A percentile compares a stretch with the other conserved stretches of the same genome.
Conservation (phyloP, 1,284 basidiomycete species). For the Coniferiporia sulphurascens region DNA sequence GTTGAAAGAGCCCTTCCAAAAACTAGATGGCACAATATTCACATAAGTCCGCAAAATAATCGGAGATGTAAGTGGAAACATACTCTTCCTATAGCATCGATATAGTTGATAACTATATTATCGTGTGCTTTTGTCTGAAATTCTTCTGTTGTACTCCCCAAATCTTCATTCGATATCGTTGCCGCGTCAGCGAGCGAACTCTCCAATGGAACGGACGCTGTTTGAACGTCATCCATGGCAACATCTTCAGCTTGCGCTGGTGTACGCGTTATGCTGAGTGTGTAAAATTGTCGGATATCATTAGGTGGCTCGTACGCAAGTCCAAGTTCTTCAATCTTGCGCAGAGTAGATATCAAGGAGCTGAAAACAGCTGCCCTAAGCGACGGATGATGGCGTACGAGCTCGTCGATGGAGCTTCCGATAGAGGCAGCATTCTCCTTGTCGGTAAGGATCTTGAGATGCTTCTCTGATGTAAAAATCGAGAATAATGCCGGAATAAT, state of each 20-base stretch:
- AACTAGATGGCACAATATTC: constrained; percentile 47
- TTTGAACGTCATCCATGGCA: constrained; percentile 9
- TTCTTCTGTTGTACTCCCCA: constrained; percentile 31
- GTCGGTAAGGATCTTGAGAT: constrained; percentile 85
- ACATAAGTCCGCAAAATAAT: constrained; percentile 14
- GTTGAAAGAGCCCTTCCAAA: constrained; percentile 92
- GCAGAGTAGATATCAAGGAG: constrained; percentile 64
- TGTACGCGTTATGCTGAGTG: constrained; percentile 39
- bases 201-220: constrained; percentile 18
- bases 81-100: constrained; percentile 73
- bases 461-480: constrained; percentile 82
- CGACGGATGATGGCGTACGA: constrained; percentile 92
- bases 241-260: constrained; percentile 27
- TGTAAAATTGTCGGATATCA: constrained; percentile 63
- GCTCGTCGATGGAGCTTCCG: constrained; percentile 90
- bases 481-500: constrained; percentile 84
- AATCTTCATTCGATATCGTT: constrained; percentile 28
- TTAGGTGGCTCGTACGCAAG: constrained; percentile 51
- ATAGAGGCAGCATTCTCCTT: constrained; percentile 90
- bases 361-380: constrained; percentile 80
- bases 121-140: constrained; percentile 51
- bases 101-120: constrained; percentile 69
- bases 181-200: constrained; percentile 24
- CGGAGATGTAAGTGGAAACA: constrained; percentile 22
- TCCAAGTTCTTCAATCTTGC: constrained; percentile 71